Evolutionary conservation across 305 asterid genomes (phyloP), one percentile per base, ranked within the genome.

Genomic region (Fraxinus greggii): DNA sequence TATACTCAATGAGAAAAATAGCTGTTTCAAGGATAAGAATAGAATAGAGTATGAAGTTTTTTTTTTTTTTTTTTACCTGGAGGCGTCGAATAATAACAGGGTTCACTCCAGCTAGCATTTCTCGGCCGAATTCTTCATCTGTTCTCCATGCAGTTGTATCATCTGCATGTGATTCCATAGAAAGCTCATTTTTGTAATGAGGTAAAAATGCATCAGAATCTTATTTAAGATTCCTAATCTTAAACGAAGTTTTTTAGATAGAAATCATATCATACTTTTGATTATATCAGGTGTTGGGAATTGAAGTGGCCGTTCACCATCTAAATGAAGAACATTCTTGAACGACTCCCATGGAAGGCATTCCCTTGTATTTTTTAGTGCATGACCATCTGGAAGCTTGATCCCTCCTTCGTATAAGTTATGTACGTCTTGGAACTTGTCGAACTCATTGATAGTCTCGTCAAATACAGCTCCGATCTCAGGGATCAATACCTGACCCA

Each of bases 231-330:
- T 4, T 10, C 21, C 10, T 65, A 29, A 72, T 28, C 80, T 7
- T 19, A n/a, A 63, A 54, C n/a, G 13, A 9, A 2, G 19, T 31
- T 45, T 51, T 45, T 77, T 17, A 29, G 67, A 79, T 56, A 31
- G 28, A n/a, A 9, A 48, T 31, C 19, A 31, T 31, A 0, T 32
- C 15, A 1, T 84, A 93, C 98, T 90, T 90, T 86, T 76, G 78
- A 94, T 87, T 1, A 94, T 84, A 24, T 87, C 81, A 7, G 97
- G 98, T 85, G 83, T 35, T 5, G 98, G 98, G 83, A 89, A 94
- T 86, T 92, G 90, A 17, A 90, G 88, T 77, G 89, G 80, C 4
- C 93, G 92, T 35, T 90, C 96, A 56, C 91, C 94, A 79, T 91
- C 97, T 6, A 48, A 76, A 4, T 91, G 95, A 69, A 91, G 86